Evolutionary conservation across 352 stramenopile genomes (phyloP).

Genomic region (Phytophthora ohioensis): DNA sequence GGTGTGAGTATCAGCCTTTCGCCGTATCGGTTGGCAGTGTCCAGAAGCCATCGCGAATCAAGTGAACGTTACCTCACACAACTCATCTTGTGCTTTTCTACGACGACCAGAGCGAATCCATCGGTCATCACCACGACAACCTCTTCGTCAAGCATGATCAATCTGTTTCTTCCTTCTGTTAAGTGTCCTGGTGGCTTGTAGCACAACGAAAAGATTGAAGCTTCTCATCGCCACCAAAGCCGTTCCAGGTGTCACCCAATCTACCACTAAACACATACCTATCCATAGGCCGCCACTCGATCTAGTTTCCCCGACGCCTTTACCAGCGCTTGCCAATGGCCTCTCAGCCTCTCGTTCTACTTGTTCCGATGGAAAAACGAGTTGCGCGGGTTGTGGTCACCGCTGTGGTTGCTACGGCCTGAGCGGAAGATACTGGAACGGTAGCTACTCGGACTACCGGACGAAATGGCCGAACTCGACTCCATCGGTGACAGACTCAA

Average conservation of each 20-base stretch:
- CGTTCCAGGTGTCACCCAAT: conserved; percentile 28
- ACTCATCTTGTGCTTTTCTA: conserved; percentile 1
- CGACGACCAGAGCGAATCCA: conserved; percentile 5
- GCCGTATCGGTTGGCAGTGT: neutral
- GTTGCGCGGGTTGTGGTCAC: conserved; percentile 48
- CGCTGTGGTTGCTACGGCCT: conserved; percentile 47
- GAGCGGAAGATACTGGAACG: conserved; percentile 66
- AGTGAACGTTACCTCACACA: conserved; percentile 3
- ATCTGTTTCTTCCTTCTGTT: conserved; percentile 36
- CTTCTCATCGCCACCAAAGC: conserved; percentile 29
- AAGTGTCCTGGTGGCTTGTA: conserved; percentile 27
- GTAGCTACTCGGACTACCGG: conserved; percentile 48
- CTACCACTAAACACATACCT: conserved; percentile 44
- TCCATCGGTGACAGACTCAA: conserved; percentile 62
- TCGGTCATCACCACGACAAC: conserved; percentile 9
- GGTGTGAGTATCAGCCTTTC: neutral
- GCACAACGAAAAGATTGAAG: conserved; percentile 28
- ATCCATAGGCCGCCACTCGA: conserved; percentile 28
- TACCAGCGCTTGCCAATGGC: neutral
- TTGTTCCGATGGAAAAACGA: conserved; percentile 80
- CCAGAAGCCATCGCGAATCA: conserved; percentile 10
- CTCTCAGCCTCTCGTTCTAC: conserved; percentile 12
- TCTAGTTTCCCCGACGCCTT: conserved; percentile 25
- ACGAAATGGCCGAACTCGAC: conserved; percentile 49
- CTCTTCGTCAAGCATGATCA: conserved; percentile 23